Evolutionary conservation across 2,329 filamentous ascomycete species (phyloP).

Genomic region (Aspergillus brasiliensis): DNA sequence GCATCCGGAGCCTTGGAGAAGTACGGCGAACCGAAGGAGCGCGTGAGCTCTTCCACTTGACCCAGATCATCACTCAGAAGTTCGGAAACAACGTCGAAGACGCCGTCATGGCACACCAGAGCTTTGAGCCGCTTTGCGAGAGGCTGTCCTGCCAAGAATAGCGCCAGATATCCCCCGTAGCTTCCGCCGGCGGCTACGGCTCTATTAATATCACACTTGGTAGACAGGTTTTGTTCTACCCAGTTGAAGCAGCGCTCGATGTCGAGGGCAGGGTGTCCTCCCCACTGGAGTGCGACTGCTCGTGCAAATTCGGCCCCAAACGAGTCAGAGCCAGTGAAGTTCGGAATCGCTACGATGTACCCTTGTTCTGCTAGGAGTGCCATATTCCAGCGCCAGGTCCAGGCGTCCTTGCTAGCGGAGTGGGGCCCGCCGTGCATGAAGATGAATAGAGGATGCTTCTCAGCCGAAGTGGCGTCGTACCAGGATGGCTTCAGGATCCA

Average conservation of each 20-base stretch:
- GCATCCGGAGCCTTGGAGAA: neutral
- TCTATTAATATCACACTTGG: neutral
- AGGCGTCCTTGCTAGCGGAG: neutral
- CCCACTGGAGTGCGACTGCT: neutral
- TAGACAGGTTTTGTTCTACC: neutral
- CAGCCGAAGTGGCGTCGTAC: neutral
- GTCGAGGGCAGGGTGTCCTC: constrained; percentile 1
- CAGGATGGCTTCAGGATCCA: constrained; percentile 2
- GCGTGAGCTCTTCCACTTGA: neutral
- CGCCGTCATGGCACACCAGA: neutral
- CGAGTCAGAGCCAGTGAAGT: constrained; percentile 5
- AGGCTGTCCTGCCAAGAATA: neutral
- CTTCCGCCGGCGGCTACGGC: constrained; percentile 3
- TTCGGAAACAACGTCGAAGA: constrained; percentile 1
- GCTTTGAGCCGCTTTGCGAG: neutral
- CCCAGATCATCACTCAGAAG: neutral
- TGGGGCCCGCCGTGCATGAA: constrained; percentile 4
- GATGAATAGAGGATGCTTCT: neutral
- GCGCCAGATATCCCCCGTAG: constrained; percentile 3
- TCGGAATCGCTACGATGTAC: constrained; percentile 4
- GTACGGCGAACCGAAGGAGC: constrained; percentile 5
- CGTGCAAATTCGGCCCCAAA: neutral
- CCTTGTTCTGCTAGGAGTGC: constrained; percentile 1
- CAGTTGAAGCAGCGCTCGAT: constrained; percentile 1
- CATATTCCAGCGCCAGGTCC: constrained; percentile 6